These are phyloP conservation scores for Salix koriyanagi DNA, from an alignment of 345 rosid species.

Conservation along the genomic window DNA sequence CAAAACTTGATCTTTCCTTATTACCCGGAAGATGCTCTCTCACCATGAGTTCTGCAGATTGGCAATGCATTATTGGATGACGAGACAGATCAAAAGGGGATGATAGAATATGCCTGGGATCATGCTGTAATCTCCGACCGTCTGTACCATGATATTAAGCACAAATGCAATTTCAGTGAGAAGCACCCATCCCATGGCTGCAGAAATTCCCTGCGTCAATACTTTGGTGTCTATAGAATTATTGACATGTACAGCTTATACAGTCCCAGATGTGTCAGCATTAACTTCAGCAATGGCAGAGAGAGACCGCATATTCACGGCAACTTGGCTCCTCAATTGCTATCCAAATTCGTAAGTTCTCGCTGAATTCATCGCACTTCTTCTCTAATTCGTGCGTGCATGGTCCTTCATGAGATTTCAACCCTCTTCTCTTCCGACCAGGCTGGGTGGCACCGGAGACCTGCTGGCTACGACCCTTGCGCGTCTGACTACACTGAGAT, in stretches of 20 bases:
- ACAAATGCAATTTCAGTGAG: slow-evolving; percentile 46
- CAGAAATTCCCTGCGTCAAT: slow-evolving; percentile 29
- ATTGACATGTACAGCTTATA: slow-evolving; percentile 84
- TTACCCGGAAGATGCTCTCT: too few relatives aligned
- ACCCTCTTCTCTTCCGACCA: not conserved
- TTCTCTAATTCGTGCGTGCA: not conserved
- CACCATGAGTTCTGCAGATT: slow-evolving; percentile 34
- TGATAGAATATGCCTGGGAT: slow-evolving; percentile 78
- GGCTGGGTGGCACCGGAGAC: slow-evolving; percentile 53
- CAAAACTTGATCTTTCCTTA: too few relatives aligned
- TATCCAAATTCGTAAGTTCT: slow-evolving; percentile 43
- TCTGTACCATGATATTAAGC: slow-evolving; percentile 41
- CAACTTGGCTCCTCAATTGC: slow-evolving; percentile 30
- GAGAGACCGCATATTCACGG: slow-evolving; percentile 31
- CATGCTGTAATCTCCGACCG: slow-evolving; percentile 79
- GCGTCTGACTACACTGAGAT: slow-evolving; percentile 38
- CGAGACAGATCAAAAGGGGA: slow-evolving; percentile 66
- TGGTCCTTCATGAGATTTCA: not conserved
- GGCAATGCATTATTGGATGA: slow-evolving; percentile 78
- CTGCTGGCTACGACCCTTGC: slow-evolving; percentile 78
- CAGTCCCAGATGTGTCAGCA: slow-evolving; percentile 36
- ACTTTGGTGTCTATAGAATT: slow-evolving; percentile 44
- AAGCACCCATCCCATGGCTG: slow-evolving; percentile 31
- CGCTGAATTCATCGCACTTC: too few relatives aligned
- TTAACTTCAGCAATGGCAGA: slow-evolving; percentile 22